Conservation (phyloP, 2,329 filamentous ascomycete genomes). For the Xylariaceae sp. region DNA sequence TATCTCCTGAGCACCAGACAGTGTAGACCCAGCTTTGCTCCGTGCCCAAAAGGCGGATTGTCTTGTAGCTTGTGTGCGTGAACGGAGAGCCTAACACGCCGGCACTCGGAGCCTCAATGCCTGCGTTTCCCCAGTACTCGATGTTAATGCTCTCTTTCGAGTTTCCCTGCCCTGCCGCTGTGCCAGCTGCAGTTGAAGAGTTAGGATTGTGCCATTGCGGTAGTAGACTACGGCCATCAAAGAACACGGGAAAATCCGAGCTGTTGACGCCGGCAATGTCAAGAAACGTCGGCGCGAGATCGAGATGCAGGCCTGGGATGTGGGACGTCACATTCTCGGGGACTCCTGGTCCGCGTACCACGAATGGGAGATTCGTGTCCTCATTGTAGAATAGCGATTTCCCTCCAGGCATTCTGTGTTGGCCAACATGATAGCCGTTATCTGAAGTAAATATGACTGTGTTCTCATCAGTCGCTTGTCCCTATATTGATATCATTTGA, state of each 20-base stretch:
- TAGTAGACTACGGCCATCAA: constrained; percentile 30
- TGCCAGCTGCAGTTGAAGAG: constrained; percentile 1
- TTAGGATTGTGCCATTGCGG: constrained; percentile 25
- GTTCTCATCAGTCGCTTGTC: background rate
- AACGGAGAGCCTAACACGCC: constrained; percentile 6
- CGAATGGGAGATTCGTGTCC: constrained; percentile 30
- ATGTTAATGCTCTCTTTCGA: constrained; percentile 25
- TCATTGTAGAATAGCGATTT: constrained; percentile 28
- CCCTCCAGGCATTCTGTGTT: constrained; percentile 24
- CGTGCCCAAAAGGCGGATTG: constrained; percentile 35
- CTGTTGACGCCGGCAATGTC: constrained; percentile 24
- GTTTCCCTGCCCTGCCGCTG: constrained; percentile 8
- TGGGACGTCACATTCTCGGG: constrained; percentile 15
- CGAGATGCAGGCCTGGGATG: constrained; percentile 23
- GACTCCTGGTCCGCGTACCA: constrained; percentile 28
- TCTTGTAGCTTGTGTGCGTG: constrained; percentile 43
- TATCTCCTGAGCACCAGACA: constrained; percentile 53
- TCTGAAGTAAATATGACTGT: constrained; percentile 18
- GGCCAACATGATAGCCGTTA: constrained; percentile 28
- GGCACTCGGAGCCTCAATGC: constrained; percentile 19
- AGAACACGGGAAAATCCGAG: constrained; percentile 20
- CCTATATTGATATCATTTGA: background rate
- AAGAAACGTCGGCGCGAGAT: constrained; percentile 30
- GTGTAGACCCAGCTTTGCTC: constrained; percentile 48
- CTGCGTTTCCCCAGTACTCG: constrained; percentile 26